phyloP scores from a whole-genome alignment of 2,329 filamentous ascomycete genomes.

The Fusarium tanahbumbuense region DNA sequence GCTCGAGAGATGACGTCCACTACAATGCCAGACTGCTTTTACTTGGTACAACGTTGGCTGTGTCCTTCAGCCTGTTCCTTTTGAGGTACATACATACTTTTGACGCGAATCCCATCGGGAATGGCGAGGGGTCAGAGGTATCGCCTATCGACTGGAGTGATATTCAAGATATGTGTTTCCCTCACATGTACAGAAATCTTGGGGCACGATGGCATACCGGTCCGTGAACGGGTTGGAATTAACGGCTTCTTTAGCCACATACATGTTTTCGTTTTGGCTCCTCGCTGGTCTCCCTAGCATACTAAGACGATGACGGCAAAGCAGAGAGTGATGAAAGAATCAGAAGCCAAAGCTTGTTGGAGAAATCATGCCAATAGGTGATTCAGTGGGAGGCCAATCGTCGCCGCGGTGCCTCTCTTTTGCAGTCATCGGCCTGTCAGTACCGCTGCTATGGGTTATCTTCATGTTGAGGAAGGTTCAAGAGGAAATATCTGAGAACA shows the following conservation, averaged over 20 bases:
- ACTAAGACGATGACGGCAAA: background rate
- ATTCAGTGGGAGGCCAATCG: slow-evolving; percentile 1
- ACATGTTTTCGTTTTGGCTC: slow-evolving; percentile 26
- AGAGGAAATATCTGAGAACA: background rate
- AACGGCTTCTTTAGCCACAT: slow-evolving; percentile 15
- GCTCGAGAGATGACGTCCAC: background rate
- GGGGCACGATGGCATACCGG: slow-evolving; percentile 6
- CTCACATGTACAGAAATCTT: background rate
- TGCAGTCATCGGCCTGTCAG: background rate
- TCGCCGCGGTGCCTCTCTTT: slow-evolving; percentile 14
- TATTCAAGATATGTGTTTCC: slow-evolving; percentile 30
- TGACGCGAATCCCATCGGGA: slow-evolving; percentile 21
- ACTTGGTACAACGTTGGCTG: slow-evolving; percentile 11
- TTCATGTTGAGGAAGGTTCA: slow-evolving; percentile 27
- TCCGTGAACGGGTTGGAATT: slow-evolving; percentile 15
- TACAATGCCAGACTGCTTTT: slow-evolving; percentile 27
- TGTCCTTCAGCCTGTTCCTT: slow-evolving; percentile 45
- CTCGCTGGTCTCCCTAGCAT: slow-evolving; percentile 14
- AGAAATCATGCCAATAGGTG: slow-evolving; percentile 2
- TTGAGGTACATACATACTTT: slow-evolving; percentile 42
- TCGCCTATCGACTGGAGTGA: slow-evolving; percentile 4
- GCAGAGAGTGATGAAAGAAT: background rate
- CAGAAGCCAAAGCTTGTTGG: background rate
- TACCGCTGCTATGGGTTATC: slow-evolving; percentile 23
- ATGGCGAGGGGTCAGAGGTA: slow-evolving; percentile 18